Conservation (phyloP, 2,329 filamentous ascomycete genomes). For the Xylariaceae sp. region DNA sequence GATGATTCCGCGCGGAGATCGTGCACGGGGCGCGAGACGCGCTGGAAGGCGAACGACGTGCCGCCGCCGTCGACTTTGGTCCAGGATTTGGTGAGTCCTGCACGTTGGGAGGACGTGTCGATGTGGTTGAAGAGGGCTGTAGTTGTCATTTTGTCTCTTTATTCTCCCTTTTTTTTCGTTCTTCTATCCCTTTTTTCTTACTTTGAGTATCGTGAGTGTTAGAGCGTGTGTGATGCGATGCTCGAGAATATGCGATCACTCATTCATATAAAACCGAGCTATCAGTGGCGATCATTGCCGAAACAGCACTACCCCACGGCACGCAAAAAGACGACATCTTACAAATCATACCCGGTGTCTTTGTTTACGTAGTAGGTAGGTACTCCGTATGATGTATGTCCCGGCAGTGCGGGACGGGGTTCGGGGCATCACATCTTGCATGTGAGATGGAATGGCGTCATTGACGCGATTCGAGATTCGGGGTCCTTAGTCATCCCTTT, state of each 20-base stretch:
- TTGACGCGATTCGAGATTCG: neutral
- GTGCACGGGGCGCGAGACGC: conserved; percentile 44
- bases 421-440: no score
- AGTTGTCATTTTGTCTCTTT: conserved; percentile 44
- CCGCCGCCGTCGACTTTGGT: conserved; percentile 58
- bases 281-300: neutral
- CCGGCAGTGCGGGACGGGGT: no score
- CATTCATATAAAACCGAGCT: no score
- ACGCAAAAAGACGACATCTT: no score
- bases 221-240: no score
- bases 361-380: no score
- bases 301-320: neutral
- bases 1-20: conserved; percentile 49
- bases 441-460: neutral
- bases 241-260: no score
- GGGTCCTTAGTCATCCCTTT: neutral
- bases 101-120: conserved; percentile 45
- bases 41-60: conserved; percentile 46
- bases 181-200: no score
- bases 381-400: no score
- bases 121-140: conserved; percentile 56
- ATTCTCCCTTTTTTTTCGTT: neutral
- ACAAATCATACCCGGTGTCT: no score
- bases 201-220: no score
- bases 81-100: conserved; percentile 50